These are phyloP conservation scores for Solanum ossicruentum DNA, from an alignment of 257 asterid genomes.

Conservation along the genomic window DNA sequence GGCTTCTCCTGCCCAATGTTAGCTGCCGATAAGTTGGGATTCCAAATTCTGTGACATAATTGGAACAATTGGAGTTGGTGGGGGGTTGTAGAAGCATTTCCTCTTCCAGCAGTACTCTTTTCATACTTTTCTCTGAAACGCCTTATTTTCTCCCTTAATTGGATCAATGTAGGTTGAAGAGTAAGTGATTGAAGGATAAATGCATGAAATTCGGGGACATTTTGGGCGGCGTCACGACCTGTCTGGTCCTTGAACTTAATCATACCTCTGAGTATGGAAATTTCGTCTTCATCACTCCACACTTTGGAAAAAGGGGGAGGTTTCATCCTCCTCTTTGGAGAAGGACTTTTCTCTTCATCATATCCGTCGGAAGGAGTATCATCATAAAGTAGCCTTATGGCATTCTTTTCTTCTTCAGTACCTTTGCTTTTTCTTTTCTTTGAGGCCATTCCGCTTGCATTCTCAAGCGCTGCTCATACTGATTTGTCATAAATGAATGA, in stretches of 20 bases:
- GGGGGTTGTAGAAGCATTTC: not conserved
- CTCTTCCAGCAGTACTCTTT: not conserved
- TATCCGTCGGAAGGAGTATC: not conserved
- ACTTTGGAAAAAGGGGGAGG: not conserved
- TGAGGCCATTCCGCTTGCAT: not conserved
- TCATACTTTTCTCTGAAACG: not conserved
- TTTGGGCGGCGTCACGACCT: not conserved
- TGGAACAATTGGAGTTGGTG: not conserved
- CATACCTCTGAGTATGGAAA: not conserved
- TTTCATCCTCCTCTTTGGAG: not conserved
- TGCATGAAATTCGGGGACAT: not conserved
- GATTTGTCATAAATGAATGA: too few relatives aligned
- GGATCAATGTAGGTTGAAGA: not conserved
- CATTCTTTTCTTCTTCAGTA: not conserved
- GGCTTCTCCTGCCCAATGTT: not conserved
- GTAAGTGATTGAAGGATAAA: not conserved
- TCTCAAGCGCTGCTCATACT: not conserved
- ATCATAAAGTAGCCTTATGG: not conserved
- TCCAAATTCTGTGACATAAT: not conserved
- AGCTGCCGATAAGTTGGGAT: not conserved
- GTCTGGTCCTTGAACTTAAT: not conserved
- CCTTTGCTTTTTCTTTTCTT: not conserved
- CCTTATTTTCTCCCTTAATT: not conserved
- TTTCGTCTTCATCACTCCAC: not conserved
- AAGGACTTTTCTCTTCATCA: not conserved